These are phyloP conservation scores for Hortaea werneckii DNA, from an alignment of 2,329 filamentous ascomycete genomes.

Conservation along the genomic window DNA sequence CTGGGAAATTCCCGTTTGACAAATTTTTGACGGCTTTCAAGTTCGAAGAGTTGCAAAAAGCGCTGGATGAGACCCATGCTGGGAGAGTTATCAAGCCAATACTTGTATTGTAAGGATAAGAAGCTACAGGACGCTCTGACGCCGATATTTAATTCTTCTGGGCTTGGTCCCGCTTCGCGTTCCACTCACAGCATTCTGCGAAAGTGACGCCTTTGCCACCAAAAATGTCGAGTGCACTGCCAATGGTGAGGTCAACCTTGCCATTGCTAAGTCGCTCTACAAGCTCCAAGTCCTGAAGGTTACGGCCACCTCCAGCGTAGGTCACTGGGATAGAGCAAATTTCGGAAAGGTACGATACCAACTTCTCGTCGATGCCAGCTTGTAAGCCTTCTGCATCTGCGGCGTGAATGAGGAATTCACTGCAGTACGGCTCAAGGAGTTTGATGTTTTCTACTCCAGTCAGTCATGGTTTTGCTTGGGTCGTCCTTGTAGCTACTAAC, in stretches of 20 bases:
- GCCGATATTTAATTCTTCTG: not conserved
- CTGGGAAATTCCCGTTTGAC: slow-evolving; percentile 13
- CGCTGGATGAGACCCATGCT: slow-evolving; percentile 8
- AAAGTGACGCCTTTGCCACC: slow-evolving; percentile 80
- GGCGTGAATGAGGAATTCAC: slow-evolving; percentile 93
- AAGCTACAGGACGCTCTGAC: not conserved
- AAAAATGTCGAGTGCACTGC: slow-evolving; percentile 92
- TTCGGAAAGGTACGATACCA: slow-evolving; percentile 64
- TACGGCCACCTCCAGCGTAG: slow-evolving; percentile 87
- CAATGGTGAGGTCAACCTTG: slow-evolving; percentile 87
- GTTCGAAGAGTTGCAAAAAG: slow-evolving; percentile 13
- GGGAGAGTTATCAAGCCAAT: slow-evolving; percentile 15
- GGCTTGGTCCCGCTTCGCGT: slow-evolving; percentile 29
- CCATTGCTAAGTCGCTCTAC: slow-evolving; percentile 71
- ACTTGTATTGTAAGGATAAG: slow-evolving; percentile 6
- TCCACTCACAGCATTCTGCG: slow-evolving; percentile 85
- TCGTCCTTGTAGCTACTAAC: slow-evolving; percentile 34
- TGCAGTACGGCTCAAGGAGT: slow-evolving; percentile 79
- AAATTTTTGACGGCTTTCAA: slow-evolving; percentile 8
- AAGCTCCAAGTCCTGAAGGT: slow-evolving; percentile 68
- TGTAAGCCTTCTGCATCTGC: slow-evolving; percentile 95
- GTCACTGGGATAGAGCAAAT: slow-evolving; percentile 93
- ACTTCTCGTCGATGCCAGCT: slow-evolving; percentile 74
- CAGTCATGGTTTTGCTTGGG: not conserved
- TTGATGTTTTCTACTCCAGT: slow-evolving; percentile 60